Base-by-base conservation (phyloP, 805 yeast genomes). In the Lachancea lanzarotensis region DNA sequence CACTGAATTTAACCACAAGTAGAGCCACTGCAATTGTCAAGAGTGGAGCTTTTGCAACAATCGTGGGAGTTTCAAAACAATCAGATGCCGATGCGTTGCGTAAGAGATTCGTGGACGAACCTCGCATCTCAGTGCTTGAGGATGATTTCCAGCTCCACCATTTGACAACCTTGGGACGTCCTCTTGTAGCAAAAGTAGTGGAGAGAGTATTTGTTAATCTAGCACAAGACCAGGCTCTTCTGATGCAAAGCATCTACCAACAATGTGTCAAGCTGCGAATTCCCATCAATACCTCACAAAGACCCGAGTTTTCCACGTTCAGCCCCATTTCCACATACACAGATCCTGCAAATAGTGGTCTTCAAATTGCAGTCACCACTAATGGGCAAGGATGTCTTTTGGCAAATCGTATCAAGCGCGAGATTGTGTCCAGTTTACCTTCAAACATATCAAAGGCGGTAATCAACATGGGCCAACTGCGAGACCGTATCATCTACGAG, bases 371-470 rank as follows among this genome's bases (percentile, higher is more conserved):
- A 0, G 78, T 90, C 9, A 79, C 91, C 2, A 90, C 97, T 0
- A 76, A 81, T 20, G 95, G 96, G 0, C 84, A 84, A 65, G 96
- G 97, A 3, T 90, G 97, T 67, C 78, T 87, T 42, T 68, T 90
- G 42, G 95, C 96, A 1, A 76, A 81, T 44, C 72, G 95, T 53
- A 74, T 90, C 54, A 84, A 81, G 54, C 70, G 97, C 50, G 95
- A 85, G 48, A 65, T 87, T 35, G 77, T 79, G 1, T 69, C 76
- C 26, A 64, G 73, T 4, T 67, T 90, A 38, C 96, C 97, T 0
- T 52, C 69, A 3, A 78, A 88, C 54, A 75, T 90, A 17, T 90
- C 82, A 16, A 73, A 72, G 19, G 76, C 86, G 2, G 82, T 95
- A 52, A 64, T 68, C 13, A 80, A 79, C 45, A 76, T 90, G 38